phyloP scores from a whole-genome alignment of 1,139 yeast genomes.

The Saccharomyces hybrid region DNA sequence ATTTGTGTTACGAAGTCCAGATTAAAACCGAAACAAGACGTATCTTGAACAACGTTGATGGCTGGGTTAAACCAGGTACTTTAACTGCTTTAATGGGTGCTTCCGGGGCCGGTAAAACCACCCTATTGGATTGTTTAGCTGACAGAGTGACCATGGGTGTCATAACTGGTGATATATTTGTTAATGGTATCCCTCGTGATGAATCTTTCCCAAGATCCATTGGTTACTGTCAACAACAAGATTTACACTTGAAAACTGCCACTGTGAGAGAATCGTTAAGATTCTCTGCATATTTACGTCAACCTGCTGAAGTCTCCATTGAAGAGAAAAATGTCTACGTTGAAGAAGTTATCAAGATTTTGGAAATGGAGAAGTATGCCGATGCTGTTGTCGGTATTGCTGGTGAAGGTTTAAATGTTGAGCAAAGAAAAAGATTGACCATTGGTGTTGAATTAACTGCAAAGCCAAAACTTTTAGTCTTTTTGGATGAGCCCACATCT shows the following conservation, averaged over 20 bases:
- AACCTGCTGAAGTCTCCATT: conserved; percentile 42
- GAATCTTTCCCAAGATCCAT: conserved; percentile 47
- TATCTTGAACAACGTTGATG: conserved; percentile 42
- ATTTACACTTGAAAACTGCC: conserved; percentile 45
- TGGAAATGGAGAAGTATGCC: conserved; percentile 47
- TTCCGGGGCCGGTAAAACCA: conserved; percentile 68
- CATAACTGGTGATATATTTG: conserved; percentile 51
- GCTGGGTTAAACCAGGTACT: conserved; percentile 47
- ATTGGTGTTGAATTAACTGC: conserved; percentile 52
- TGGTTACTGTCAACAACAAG: conserved; percentile 58
- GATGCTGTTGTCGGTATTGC: conserved; percentile 50
- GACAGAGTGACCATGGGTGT: conserved; percentile 46
- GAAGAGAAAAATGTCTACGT: conserved; percentile 43
- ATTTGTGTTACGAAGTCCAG: conserved; percentile 38
- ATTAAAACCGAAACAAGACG: conserved; percentile 31
- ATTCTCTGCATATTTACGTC: conserved; percentile 49
- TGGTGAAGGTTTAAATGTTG: conserved; percentile 52
- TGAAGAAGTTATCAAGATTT: conserved; percentile 42
- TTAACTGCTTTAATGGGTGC: conserved; percentile 62
- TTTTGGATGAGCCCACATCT: conserved; percentile 48
- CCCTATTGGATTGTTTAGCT: conserved; percentile 51
- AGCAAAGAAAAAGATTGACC: conserved; percentile 52
- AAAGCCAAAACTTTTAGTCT: conserved; percentile 41
- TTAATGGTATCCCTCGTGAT: conserved; percentile 43
- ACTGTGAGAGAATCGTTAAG: conserved; percentile 49